Conservation (phyloP, 352 stramenopile genomes). For the Phytopythium sindhum region DNA sequence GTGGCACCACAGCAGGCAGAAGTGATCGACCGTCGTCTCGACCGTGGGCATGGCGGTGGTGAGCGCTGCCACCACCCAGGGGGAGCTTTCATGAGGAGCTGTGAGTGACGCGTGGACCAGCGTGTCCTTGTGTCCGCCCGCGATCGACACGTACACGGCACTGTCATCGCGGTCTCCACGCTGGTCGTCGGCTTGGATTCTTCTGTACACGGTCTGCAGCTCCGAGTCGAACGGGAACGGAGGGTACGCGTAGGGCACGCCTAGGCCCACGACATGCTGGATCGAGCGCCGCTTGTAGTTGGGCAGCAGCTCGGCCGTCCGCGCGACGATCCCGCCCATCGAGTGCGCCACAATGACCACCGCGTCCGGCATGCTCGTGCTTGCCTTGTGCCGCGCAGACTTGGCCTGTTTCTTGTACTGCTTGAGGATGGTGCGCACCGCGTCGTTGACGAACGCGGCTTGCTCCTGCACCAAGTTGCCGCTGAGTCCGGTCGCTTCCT, state of each 20-base stretch:
- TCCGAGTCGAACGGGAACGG: constrained; percentile 66
- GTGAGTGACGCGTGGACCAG: constrained; percentile 59
- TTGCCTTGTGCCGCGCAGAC: constrained; percentile 11
- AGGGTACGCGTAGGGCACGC: constrained; percentile 51
- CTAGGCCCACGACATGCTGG: constrained; percentile 70
- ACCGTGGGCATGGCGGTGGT: constrained; percentile 65
- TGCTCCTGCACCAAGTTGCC: constrained; percentile 68
- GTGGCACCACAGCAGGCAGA: constrained; percentile 85
- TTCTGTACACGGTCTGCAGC: constrained; percentile 57
- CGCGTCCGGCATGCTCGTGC: constrained; percentile 31
- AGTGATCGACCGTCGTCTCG: constrained; percentile 65
- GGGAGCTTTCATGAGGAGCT: background rate
- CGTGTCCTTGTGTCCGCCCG: constrained; percentile 78
- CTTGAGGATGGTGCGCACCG: constrained; percentile 61
- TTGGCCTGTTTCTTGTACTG: constrained; percentile 68
- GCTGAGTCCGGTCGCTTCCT: constrained; percentile 69
- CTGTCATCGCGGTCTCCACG: constrained; percentile 11
- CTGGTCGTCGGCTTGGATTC: constrained; percentile 24
- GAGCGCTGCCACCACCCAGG: constrained; percentile 40
- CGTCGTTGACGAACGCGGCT: constrained; percentile 72
- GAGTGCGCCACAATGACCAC: constrained; percentile 82
- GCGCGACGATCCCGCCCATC: constrained; percentile 79
- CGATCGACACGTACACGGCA: constrained; percentile 67
- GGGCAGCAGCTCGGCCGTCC: constrained; percentile 55
- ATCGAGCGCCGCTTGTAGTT: constrained; percentile 79